Evolutionary conservation across 176 grass and related monocot species (phyloP), one percentile per base, ranked within the genome.

Genomic region (Eleusine indica): DNA sequence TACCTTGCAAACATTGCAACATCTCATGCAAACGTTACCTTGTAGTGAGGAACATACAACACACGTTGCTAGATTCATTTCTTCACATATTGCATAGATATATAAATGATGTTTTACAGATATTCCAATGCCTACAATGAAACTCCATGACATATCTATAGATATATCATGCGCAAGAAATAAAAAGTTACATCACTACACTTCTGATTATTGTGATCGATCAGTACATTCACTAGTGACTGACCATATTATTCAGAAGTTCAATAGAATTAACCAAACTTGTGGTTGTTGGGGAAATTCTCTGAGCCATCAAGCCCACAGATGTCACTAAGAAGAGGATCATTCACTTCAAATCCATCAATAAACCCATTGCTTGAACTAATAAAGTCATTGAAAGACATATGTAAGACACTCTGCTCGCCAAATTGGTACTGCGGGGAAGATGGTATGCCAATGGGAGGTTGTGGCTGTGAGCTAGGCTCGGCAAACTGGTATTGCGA

Each of bases 241-340:
- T 38, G 10, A 16, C 21, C 63, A 38, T 67, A 66, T 68, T 68
- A 52, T 67, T 68, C 77, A 80, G 37, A 21, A 67, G 12, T 17
- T 53, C 51, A 53, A 3, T 51, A 25, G 3, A 51, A 16, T 3
- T 29, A 68, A 51, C 29, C 29, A 22, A 22, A 44, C 4, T 38
- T 38, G 7, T 80, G 44, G 63, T 51, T 68, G 44, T 39, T 80
- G 30, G 30, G 29, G 63, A 39, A 67, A 80, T 39, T 80, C 44
- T 17, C 18, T 1, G 48, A 47, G 44, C 2, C 21, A 62, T 22
- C n/a, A 62, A 4, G 3, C 9, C n/a, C n/a, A 11, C 11, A 28
- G 8, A 62, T 62, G 7, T 25, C 21, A 10, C 51, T 17, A 17
- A 53, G 51, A 53, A 53, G 15, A 1, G 51, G 51, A 53, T 53